phyloP scores from a whole-genome alignment of 1,284 basidiomycete genomes.

The Lentinus polychrous region DNA sequence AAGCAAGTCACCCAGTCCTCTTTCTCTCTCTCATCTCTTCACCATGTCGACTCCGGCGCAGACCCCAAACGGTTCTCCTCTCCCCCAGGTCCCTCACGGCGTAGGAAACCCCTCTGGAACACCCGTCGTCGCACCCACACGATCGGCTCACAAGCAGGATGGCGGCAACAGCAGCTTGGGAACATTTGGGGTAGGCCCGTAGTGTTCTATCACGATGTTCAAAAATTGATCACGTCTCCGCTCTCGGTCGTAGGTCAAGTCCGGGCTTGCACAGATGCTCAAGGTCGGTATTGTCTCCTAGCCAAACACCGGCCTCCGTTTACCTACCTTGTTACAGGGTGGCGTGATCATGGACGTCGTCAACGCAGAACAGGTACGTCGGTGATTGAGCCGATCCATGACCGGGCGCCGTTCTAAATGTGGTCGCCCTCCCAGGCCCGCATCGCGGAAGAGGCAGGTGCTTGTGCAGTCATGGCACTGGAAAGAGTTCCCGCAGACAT shows the following conservation, averaged over 20 bases:
- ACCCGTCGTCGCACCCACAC: slow-evolving; percentile 46
- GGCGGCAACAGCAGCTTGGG: slow-evolving; percentile 63
- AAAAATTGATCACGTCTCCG: slow-evolving; percentile 2
- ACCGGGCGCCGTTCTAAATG: slow-evolving; percentile 6
- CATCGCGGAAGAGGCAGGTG: slow-evolving; percentile 96
- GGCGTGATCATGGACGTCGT: slow-evolving; percentile 94
- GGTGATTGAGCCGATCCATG: slow-evolving; percentile 5
- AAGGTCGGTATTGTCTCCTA: slow-evolving; percentile 48
- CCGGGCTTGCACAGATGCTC: slow-evolving; percentile 91
- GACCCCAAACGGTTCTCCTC: slow-evolving; percentile 20
- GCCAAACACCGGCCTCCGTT: not conserved
- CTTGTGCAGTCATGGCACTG: slow-evolving; percentile 96
- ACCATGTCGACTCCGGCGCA: slow-evolving; percentile 27
- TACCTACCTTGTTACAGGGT: slow-evolving; percentile 37
- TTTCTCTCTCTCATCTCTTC: slow-evolving; percentile 3
- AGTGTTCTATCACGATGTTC: slow-evolving; percentile 2
- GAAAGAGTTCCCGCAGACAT: slow-evolving; percentile 97
- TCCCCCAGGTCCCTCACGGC: slow-evolving; percentile 24
- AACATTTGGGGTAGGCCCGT: slow-evolving; percentile 69
- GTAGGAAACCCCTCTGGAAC: slow-evolving; percentile 25
- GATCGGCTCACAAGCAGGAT: slow-evolving; percentile 46
- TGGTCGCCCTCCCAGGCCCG: slow-evolving; percentile 55
- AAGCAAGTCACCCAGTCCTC: no score
- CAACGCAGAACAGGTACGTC: slow-evolving; percentile 68
- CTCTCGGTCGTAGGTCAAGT: slow-evolving; percentile 64